Evolutionary conservation across 129 eudicot species (phyloP).

Genomic region (Escallonia rubra): DNA sequence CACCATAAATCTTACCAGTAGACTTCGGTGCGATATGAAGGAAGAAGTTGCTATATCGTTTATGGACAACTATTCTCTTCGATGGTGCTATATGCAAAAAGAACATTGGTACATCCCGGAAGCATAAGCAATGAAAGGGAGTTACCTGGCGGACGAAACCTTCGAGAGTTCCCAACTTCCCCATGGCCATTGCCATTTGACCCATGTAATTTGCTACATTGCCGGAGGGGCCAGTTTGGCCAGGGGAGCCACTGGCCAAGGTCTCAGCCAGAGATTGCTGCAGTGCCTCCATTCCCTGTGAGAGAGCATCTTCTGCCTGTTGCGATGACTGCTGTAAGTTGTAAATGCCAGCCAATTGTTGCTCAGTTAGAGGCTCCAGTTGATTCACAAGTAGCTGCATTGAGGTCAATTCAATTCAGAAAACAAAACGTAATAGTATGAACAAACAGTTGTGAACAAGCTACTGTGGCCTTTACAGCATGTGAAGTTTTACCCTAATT

Average conservation of each 20-base stretch:
- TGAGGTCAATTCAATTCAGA: not conserved
- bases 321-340: slow-evolving; percentile 56
- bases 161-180: slow-evolving; percentile 67
- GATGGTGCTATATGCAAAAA: too few species aligned
- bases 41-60: too few species aligned
- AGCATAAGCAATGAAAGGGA: not conserved
- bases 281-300: slow-evolving; percentile 67
- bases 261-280: slow-evolving; percentile 61
- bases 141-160: slow-evolving; percentile 56
- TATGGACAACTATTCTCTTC: too few species aligned
- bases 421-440: not conserved
- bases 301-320: slow-evolving; percentile 71
- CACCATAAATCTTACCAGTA: too few species aligned
- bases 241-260: slow-evolving; percentile 44
- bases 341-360: slow-evolving; percentile 40
- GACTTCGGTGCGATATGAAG: too few species aligned
- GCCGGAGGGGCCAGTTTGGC: slow-evolving; percentile 40
- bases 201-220: slow-evolving; percentile 69
- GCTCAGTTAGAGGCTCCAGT: slow-evolving; percentile 63
- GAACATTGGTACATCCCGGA: too few species aligned
- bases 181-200: slow-evolving; percentile 83
- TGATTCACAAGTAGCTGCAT: slow-evolving; percentile 54
- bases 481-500: too few species aligned
- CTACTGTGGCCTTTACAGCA: too few species aligned
- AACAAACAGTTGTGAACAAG: not conserved